Conservation (phyloP, 2,329 filamentous ascomycete genomes). For the Eurotiales sp. region DNA sequence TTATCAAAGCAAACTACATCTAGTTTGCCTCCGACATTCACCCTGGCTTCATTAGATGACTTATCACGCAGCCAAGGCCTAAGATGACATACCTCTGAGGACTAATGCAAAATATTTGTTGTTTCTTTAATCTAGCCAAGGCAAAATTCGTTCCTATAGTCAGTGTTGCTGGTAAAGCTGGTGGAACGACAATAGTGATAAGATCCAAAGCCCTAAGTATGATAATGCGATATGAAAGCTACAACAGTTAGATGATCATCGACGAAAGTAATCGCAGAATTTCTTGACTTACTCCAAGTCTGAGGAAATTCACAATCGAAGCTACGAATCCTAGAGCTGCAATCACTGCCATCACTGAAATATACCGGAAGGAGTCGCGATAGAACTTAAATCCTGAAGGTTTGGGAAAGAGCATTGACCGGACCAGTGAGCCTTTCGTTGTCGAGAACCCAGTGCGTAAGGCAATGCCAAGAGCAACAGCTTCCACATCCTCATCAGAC, state of each 20-base stretch:
- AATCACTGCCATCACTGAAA: constrained; percentile 89
- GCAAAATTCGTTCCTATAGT: constrained; percentile 98
- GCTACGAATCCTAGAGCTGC: constrained; percentile 83
- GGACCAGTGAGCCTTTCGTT: constrained; percentile 90
- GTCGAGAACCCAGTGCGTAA: constrained; percentile 95
- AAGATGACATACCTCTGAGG: constrained; percentile 60
- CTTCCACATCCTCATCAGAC: constrained; percentile 67
- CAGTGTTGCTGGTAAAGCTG: constrained; percentile 87
- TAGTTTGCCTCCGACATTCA: constrained; percentile 93
- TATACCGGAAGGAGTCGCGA: constrained; percentile 94
- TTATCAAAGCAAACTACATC: constrained; percentile 98
- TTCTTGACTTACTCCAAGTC: constrained; percentile 55
- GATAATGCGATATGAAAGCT: constrained; percentile 82
- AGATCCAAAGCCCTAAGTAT: constrained; percentile 88
- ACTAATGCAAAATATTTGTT: constrained; percentile 95
- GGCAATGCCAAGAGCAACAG: constrained; percentile 85
- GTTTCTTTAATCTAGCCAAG: constrained; percentile 75
- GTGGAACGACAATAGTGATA: constrained; percentile 96
- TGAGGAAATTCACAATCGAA: constrained; percentile 90
- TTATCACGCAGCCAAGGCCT: background rate
- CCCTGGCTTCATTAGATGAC: constrained; percentile 43
- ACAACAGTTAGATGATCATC: constrained; percentile 19
- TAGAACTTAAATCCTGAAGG: constrained; percentile 99
- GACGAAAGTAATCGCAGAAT: background rate
- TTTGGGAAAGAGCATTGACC: constrained; percentile 98